Conservation (phyloP, 768 basidiomycete genomes). For the Mycena chlorophos region DNA sequence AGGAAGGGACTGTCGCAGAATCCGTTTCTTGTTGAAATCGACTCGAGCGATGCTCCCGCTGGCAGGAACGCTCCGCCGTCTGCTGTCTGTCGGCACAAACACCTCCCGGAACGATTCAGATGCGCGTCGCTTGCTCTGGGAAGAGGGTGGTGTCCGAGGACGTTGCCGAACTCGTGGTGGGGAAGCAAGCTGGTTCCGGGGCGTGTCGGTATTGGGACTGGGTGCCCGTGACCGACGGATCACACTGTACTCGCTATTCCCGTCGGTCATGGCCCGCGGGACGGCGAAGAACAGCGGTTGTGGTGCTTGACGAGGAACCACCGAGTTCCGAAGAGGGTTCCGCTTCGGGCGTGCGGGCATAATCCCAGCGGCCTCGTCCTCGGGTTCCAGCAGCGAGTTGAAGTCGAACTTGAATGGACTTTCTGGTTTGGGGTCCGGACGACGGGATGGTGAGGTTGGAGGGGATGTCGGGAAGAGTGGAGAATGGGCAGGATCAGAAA, state of each 20-base stretch:
- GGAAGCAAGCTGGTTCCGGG: not conserved
- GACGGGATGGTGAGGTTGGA: not conserved
- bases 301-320: not conserved
- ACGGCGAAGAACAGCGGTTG: not conserved
- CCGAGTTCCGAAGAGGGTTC: not conserved
- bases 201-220: constrained; percentile 4
- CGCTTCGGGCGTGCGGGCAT: not conserved
- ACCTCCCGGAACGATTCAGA: not conserved
- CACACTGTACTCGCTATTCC: not conserved
- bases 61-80: not conserved
- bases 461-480: not conserved
- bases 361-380: not conserved
- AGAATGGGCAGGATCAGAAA: not conserved
- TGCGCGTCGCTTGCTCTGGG: constrained; percentile 4
- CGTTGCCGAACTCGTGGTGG: constrained; percentile 3
- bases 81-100: no score
- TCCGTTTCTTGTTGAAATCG: constrained; percentile 6
- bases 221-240: constrained; percentile 17
- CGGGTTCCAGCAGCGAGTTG: not conserved
- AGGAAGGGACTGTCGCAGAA: constrained; percentile 14
- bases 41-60: not conserved
- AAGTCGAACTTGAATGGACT: not conserved
- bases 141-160: constrained; percentile 6
- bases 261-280: not conserved
- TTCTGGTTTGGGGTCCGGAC: not conserved